Evolutionary conservation across 805 yeast genomes (phyloP).

Genomic region (Candida verbasci): DNA sequence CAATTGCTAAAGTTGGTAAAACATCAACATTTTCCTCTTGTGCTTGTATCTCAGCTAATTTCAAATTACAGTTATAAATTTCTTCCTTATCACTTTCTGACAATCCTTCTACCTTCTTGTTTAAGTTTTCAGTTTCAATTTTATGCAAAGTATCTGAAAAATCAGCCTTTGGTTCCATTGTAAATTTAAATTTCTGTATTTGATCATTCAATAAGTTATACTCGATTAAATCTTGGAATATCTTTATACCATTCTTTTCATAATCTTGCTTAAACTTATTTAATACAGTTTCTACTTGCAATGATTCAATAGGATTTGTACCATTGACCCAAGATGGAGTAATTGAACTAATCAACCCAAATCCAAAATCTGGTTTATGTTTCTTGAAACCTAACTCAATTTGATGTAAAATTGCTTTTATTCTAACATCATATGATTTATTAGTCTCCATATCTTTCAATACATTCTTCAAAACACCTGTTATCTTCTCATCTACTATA

Average conservation of each 20-base stretch:
- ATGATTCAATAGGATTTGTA: constrained; percentile 64
- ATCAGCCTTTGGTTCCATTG: constrained; percentile 65
- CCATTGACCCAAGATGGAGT: constrained; percentile 85
- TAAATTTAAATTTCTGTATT: constrained; percentile 60
- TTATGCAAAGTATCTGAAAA: constrained; percentile 47
- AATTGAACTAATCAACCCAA: constrained; percentile 65
- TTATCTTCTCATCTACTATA: constrained; percentile 46
- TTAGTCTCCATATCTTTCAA: constrained; percentile 27
- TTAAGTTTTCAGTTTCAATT: constrained; percentile 57
- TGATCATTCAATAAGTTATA: constrained; percentile 43
- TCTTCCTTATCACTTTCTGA: constrained; percentile 52
- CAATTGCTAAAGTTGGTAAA: constrained; percentile 70
- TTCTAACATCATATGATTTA: constrained; percentile 33
- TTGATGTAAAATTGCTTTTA: constrained; percentile 88
- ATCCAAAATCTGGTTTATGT: constrained; percentile 86
- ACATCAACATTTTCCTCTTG: constrained; percentile 69
- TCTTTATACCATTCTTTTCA: constrained; percentile 37
- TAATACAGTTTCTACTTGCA: constrained; percentile 63
- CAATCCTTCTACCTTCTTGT: constrained; percentile 37
- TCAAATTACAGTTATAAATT: constrained; percentile 57
- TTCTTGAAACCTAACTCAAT: constrained; percentile 79
- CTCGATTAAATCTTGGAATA: constrained; percentile 60
- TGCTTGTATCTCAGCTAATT: constrained; percentile 60
- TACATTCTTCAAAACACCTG: constrained; percentile 40
- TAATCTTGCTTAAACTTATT: constrained; percentile 60